Evolutionary conservation across 495 filamentous ascomycete species (phyloP).

Genomic region (Neurospora sp.): DNA sequence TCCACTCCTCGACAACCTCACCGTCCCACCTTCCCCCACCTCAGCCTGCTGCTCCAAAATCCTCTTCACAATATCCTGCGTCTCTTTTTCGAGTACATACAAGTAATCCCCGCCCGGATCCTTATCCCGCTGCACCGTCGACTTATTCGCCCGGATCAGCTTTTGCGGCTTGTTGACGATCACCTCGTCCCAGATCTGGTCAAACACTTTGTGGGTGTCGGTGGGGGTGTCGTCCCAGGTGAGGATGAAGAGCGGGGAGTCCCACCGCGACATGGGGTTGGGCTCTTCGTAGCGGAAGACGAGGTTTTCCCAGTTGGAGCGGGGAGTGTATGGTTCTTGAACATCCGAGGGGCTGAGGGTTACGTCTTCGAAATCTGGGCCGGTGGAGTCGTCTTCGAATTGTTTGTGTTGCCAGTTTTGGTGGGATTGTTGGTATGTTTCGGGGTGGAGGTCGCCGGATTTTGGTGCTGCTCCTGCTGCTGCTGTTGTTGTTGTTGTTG

Average conservation of each 20-base stretch:
- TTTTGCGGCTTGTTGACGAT: slow-evolving; percentile 51
- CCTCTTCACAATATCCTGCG: slow-evolving; percentile 68
- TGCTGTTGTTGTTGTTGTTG: background rate
- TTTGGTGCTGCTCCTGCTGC: background rate
- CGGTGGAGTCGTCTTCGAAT: background rate
- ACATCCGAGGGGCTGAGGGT: background rate
- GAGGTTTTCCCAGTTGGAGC: slow-evolving; percentile 76
- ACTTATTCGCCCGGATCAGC: slow-evolving; percentile 64
- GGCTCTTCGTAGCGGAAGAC: slow-evolving; percentile 95
- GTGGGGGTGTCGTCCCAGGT: slow-evolving; percentile 65
- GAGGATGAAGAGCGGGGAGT: slow-evolving; percentile 86
- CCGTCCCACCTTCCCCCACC: slow-evolving; percentile 47
- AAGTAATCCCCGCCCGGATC: slow-evolving; percentile 68
- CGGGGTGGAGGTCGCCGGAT: background rate
- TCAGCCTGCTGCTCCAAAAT: slow-evolving; percentile 65
- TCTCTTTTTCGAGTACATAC: slow-evolving; percentile 74
- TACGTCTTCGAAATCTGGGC: slow-evolving; percentile 14
- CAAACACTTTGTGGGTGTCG: slow-evolving; percentile 27
- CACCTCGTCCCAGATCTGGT: slow-evolving; percentile 63
- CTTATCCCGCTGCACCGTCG: slow-evolving; percentile 57
- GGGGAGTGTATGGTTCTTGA: slow-evolving; percentile 44
- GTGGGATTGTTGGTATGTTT: slow-evolving; percentile 1
- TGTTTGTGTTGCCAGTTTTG: background rate
- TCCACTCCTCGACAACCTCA: slow-evolving; percentile 23
- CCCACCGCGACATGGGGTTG: slow-evolving; percentile 90